Conservation (phyloP, 1,139 yeast genomes). For the Kazachstania sp. region DNA sequence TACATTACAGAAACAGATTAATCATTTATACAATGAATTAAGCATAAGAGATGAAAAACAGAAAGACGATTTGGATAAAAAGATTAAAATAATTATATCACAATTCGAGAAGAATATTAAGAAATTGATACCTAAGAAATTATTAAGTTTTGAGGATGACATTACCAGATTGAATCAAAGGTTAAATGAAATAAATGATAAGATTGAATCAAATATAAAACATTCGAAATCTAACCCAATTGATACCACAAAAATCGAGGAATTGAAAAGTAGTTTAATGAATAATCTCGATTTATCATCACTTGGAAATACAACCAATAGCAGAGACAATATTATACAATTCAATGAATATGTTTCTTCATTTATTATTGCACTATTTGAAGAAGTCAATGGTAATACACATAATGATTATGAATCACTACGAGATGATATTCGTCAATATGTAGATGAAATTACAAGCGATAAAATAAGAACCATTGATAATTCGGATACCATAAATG, state of each 20-base stretch:
- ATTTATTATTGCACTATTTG: background rate
- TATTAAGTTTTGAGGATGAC: slow-evolving; percentile 12
- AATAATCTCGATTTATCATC: too few relatives aligned
- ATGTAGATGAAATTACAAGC: slow-evolving; percentile 24
- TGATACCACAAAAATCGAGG: background rate
- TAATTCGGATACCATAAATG: slow-evolving; percentile 21
- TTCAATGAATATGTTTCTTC: background rate
- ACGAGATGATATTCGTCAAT: background rate
- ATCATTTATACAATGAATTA: slow-evolving; percentile 24
- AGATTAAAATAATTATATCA: slow-evolving; percentile 23
- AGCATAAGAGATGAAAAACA: slow-evolving; percentile 18
- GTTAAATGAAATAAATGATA: slow-evolving; percentile 12
- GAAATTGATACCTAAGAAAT: slow-evolving; percentile 21
- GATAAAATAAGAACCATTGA: slow-evolving; percentile 28
- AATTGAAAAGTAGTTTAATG: too few relatives aligned
- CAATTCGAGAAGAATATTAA: slow-evolving; percentile 30
- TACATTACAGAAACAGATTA: slow-evolving; percentile 25
- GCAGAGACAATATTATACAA: background rate
- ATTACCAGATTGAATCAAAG: slow-evolving; percentile 12
- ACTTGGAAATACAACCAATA: too few relatives aligned
- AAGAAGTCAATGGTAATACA: background rate
- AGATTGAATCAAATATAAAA: slow-evolving; percentile 4
- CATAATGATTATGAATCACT: background rate
- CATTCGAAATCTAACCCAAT: slow-evolving; percentile 12
- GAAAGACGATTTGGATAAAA: slow-evolving; percentile 25